Evolutionary conservation across 2,329 filamentous ascomycete species (phyloP).

Genomic region (Monilinia fructicola): DNA sequence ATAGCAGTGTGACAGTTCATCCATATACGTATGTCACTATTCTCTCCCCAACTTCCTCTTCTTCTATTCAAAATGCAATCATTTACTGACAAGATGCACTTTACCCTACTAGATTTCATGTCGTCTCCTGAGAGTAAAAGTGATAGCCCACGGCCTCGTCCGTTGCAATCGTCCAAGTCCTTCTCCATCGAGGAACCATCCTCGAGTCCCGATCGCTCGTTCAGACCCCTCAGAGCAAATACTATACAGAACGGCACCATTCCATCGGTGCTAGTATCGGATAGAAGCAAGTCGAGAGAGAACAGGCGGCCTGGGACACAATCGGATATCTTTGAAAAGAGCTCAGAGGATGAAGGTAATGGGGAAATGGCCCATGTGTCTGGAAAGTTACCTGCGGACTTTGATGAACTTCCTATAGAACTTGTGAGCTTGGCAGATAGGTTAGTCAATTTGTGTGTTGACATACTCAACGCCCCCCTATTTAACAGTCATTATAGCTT

Average conservation of each 20-base stretch:
- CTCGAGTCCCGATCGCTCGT: constrained; percentile 28
- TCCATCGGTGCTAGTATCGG: constrained; percentile 26
- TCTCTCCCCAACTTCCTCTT: constrained; percentile 8
- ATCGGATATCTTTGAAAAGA: constrained; percentile 44
- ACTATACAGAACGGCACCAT: constrained; percentile 39
- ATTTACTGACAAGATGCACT: constrained; percentile 38
- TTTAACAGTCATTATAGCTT: constrained; percentile 57
- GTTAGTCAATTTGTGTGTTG: constrained; percentile 46
- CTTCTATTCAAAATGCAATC: constrained; percentile 26
- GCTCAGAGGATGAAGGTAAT: constrained; percentile 40
- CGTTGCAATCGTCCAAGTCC: constrained; percentile 43
- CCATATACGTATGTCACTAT: constrained; percentile 23
- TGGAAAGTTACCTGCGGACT: constrained; percentile 48
- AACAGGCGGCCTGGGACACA: constrained; percentile 31
- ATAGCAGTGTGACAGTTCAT: constrained; percentile 28
- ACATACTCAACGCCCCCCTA: not conserved
- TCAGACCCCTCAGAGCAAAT: constrained; percentile 36
- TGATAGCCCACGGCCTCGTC: constrained; percentile 37
- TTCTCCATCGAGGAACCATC: constrained; percentile 42
- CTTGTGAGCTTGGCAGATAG: constrained; percentile 86
- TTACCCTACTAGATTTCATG: constrained; percentile 40
- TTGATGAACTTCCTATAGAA: constrained; percentile 92
- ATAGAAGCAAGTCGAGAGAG: constrained; percentile 26
- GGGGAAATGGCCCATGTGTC: constrained; percentile 23
- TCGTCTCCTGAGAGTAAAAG: constrained; percentile 33